These are phyloP conservation scores for Panicum virgatum DNA, from an alignment of 202 grass and related monocot species.

Conservation along the genomic window DNA sequence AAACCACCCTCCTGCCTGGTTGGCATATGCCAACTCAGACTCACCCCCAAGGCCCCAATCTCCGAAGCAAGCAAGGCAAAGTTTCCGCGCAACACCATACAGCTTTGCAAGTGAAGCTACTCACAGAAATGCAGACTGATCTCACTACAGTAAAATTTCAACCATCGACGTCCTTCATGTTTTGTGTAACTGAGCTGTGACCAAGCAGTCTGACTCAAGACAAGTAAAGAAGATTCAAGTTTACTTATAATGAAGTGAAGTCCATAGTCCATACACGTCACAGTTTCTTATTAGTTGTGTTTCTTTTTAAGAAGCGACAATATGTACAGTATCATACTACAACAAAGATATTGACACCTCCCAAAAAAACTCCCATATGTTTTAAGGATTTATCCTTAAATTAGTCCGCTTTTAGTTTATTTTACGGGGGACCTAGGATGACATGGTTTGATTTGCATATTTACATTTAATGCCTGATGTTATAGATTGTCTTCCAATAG, in stretches of 20 bases:
- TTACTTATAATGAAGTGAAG: not conserved
- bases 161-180: not conserved
- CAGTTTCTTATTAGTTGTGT: not conserved
- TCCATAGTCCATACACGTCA: not conserved
- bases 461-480: not conserved
- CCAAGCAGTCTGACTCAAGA: not conserved
- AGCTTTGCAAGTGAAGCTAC: not conserved
- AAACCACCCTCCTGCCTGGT: conserved; percentile 50
- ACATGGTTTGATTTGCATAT: not conserved
- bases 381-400: not conserved
- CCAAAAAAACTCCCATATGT: too few relatives aligned
- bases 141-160: not conserved
- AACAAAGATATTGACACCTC: not conserved
- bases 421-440: not conserved
- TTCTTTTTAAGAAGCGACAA: not conserved
- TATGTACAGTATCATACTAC: not conserved
- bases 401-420: not conserved
- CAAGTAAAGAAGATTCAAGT: not conserved
- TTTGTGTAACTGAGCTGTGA: not conserved
- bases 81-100: not conserved
- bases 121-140: not conserved
- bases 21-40: conserved; percentile 11
- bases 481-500: not conserved
- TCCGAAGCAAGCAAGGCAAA: not conserved
- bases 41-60: not conserved